Percentiles rank a stretch among this genome's conserved stretches.
phyloP scores from a whole-genome alignment of 352 stramenopile genomes.

The Vaucheria bursata region DNA sequence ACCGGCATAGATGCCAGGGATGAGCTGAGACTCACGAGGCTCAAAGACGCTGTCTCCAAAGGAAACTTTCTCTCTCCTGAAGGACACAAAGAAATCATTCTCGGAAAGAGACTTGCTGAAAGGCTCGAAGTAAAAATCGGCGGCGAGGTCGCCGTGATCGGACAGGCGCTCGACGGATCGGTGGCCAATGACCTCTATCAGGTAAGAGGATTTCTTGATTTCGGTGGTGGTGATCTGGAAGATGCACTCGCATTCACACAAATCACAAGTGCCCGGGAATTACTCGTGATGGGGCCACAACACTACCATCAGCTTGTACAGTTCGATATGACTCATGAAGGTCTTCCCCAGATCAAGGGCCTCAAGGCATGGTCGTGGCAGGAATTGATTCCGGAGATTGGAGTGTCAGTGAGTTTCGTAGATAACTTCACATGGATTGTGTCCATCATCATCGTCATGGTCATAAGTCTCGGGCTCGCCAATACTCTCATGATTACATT shows the following conservation, averaged over 20 bases:
- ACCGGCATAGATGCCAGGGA: neutral
- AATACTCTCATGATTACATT: neutral
- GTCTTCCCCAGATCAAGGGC: neutral
- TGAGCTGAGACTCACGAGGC: neutral
- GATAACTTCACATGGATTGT: constrained; percentile 4
- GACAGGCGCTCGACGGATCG: neutral
- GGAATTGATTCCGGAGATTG: neutral
- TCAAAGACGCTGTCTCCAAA: neutral
- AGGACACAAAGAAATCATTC: neutral
- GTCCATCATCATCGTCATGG: neutral
- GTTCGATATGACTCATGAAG: neutral
- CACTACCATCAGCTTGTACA: neutral
- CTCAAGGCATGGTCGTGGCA: no score
- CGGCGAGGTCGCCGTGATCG: neutral
- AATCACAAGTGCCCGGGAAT: neutral
- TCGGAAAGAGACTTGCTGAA: neutral
- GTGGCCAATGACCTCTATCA: neutral
- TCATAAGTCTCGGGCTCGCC: neutral
- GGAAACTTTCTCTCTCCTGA: neutral
- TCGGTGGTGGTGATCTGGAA: constrained; percentile 1
- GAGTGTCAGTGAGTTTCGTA: neutral
- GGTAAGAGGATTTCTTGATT: neutral
- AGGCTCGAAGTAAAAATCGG: neutral
- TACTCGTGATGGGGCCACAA: neutral
- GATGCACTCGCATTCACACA: neutral